Evolutionary conservation across 2,329 filamentous ascomycete genomes (phyloP).

Genomic region (Hirsutella thompsonii): DNA sequence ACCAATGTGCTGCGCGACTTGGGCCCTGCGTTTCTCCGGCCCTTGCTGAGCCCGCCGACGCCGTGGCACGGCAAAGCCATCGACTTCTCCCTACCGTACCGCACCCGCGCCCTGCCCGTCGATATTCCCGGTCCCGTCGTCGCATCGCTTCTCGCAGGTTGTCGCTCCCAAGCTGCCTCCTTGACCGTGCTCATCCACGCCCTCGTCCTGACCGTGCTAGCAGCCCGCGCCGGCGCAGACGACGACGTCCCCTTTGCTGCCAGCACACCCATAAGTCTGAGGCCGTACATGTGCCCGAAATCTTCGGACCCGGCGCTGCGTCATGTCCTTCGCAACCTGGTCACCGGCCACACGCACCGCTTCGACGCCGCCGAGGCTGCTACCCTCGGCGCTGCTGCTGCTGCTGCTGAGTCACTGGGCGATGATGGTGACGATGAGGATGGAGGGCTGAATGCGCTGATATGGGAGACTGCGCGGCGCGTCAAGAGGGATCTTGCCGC

Average conservation of each 20-base stretch:
- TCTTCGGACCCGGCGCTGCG: conserved; percentile 10
- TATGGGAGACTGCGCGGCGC: conserved; percentile 29
- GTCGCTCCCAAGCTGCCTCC: conserved; percentile 27
- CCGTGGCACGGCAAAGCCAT: conserved; percentile 26
- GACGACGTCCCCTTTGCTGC: conserved; percentile 20
- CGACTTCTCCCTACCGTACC: conserved; percentile 20
- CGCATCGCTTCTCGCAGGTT: conserved; percentile 20
- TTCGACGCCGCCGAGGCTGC: conserved; percentile 13
- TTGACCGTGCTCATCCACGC: conserved; percentile 36
- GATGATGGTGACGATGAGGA: neutral
- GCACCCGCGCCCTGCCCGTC: conserved; percentile 23
- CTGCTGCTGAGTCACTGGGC: too few relatives aligned
- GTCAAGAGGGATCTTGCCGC: conserved; percentile 20
- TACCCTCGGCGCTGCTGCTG: conserved; percentile 10
- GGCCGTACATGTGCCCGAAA: conserved; percentile 19
- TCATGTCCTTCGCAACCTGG: conserved; percentile 23
- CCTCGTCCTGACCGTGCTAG: conserved; percentile 27
- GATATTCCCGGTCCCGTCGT: conserved; percentile 17
- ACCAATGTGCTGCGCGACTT: conserved; percentile 25
- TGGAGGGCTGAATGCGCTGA: conserved; percentile 10
- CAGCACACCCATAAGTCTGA: conserved; percentile 31
- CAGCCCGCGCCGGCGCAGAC: conserved; percentile 12
- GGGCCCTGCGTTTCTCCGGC: conserved; percentile 24
- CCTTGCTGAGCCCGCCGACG: conserved; percentile 8
- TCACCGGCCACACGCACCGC: conserved; percentile 21